Conservation (phyloP, 805 yeast species). For the Wickerhamomyces chambardii region DNA sequence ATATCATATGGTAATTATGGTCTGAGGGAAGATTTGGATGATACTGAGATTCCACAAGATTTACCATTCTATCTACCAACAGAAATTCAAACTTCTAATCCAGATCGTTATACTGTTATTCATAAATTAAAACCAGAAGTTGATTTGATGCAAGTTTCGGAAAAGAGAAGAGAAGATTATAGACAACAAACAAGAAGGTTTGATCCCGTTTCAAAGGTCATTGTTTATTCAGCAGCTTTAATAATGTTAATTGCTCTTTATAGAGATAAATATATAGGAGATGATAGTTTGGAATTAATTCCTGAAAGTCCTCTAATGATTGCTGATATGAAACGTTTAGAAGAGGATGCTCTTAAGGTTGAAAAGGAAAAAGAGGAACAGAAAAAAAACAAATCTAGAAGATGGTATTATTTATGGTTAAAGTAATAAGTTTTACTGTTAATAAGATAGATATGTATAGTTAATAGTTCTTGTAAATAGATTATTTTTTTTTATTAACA, state of each 20-base stretch:
- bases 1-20: slow-evolving; percentile 68
- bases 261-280: slow-evolving; percentile 44
- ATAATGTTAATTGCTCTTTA: slow-evolving; percentile 42
- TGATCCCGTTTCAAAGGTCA: slow-evolving; percentile 48
- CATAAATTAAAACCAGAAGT: slow-evolving; percentile 26
- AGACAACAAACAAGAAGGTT: slow-evolving; percentile 38
- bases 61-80: slow-evolving; percentile 44
- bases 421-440: slow-evolving; percentile 2
- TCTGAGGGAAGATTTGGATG: slow-evolving; percentile 44
- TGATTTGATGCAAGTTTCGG: slow-evolving; percentile 33
- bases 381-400: slow-evolving; percentile 3
- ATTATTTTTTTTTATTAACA: not conserved
- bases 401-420: slow-evolving; percentile 19
- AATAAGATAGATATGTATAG: too few relatives aligned
- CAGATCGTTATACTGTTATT: slow-evolving; percentile 11
- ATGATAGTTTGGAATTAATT: slow-evolving; percentile 27
- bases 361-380: slow-evolving; percentile 4
- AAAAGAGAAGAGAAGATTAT: slow-evolving; percentile 30
- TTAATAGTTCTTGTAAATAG: too few relatives aligned
- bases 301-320: slow-evolving; percentile 28
- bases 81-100: slow-evolving; percentile 10
- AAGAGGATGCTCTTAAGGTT: slow-evolving; percentile 8
- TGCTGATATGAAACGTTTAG: slow-evolving; percentile 22
- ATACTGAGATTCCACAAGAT: slow-evolving; percentile 42
- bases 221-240: slow-evolving; percentile 38